Evolutionary conservation across 257 asterid genomes (phyloP).

Genomic region (Hygrophila difformis): DNA sequence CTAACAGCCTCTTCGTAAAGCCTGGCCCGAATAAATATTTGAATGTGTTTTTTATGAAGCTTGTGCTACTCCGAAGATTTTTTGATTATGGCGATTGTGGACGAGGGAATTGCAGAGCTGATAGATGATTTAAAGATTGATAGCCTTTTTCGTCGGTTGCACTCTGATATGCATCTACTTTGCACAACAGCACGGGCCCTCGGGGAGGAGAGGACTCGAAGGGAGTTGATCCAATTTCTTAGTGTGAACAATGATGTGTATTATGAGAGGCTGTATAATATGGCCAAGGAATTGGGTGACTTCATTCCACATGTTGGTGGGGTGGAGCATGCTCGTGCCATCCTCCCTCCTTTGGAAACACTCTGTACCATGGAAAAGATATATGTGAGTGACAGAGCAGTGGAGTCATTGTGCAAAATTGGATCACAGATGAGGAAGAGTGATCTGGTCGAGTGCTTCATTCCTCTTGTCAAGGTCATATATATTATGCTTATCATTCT

Average conservation of each 20-base stretch:
- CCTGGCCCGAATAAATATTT: too few species aligned
- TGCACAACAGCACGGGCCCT: slow-evolving; percentile 96
- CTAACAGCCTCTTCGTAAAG: too few species aligned
- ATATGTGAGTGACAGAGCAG: slow-evolving; percentile 80
- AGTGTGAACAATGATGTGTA: slow-evolving; percentile 94
- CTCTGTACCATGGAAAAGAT: slow-evolving; percentile 81
- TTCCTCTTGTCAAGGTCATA: slow-evolving; percentile 77
- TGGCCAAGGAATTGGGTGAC: slow-evolving; percentile 91
- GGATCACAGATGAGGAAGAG: slow-evolving; percentile 86
- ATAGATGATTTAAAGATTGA: slow-evolving; percentile 93
- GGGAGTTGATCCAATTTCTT: slow-evolving; percentile 73
- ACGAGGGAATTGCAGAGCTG: slow-evolving; percentile 91
- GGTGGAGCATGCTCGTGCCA: slow-evolving; percentile 79
- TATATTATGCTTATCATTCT: not conserved
- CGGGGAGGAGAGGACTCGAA: slow-evolving; percentile 89
- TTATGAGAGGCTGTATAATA: slow-evolving; percentile 82
- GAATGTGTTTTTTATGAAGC: not conserved
- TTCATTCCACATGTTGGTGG: slow-evolving; percentile 94
- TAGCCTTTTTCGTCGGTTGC: slow-evolving; percentile 62
- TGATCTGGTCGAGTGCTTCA: slow-evolving; percentile 57
- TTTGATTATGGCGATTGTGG: slow-evolving; percentile 69
- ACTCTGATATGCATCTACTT: slow-evolving; percentile 74
- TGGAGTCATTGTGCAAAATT: slow-evolving; percentile 68
- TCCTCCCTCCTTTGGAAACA: slow-evolving; percentile 83
- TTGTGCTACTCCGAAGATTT: slow-evolving; percentile 3